Evolutionary conservation across 2,329 filamentous ascomycete genomes (phyloP), one percentile per base, ranked within the genome.

Genomic region (Phoma herbarum): DNA sequence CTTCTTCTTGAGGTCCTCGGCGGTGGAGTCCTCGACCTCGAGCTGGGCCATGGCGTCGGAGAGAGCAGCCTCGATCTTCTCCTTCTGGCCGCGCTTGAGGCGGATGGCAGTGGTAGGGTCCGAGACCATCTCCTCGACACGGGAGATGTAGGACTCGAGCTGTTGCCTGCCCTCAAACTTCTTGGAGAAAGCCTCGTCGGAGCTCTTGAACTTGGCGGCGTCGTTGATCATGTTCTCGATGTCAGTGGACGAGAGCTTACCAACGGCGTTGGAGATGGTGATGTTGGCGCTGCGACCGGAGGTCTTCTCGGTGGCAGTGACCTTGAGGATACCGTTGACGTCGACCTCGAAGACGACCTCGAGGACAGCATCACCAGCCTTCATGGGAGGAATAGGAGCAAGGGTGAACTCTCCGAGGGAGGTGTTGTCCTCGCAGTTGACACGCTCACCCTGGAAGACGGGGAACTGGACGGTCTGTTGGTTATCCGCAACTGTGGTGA

Each of bases 291-390:
- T 95, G 80, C 95, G 93, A 76, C 95, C 95, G 31, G 95, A 97
- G 72, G 92, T 94, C 89, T 99, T 99, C 88, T 99, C 95, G 46
- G 94, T 97, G 70, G 95, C 95, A 65, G 94, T 98, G 76, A 98
- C 95, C 89, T 99, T 99, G 69, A 99, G 90, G 80, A 97, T 97
- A 90, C 95, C 95, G 86, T 99, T 99, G 87, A 97, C 95, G 73
- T 99, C 95, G 77, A 99, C 95, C 85, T 99, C 95, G 83, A 99
- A 98, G 80, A 98, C 93, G 72, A 94, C 91, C 84, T 99, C 95
- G 44, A 99, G 90, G 68, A 96, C 93, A 71, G 95, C 91, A 79
- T 99, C 95, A 79, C 95, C 94, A 76, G 95, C 94, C 76, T 89
- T 90, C 92, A 97, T 89, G 7, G 85, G 85, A 82, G 84, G 93